Base-by-base conservation (phyloP, 2,329 filamentous ascomycete species). In the Scopulariopsis brevicaulis region DNA sequence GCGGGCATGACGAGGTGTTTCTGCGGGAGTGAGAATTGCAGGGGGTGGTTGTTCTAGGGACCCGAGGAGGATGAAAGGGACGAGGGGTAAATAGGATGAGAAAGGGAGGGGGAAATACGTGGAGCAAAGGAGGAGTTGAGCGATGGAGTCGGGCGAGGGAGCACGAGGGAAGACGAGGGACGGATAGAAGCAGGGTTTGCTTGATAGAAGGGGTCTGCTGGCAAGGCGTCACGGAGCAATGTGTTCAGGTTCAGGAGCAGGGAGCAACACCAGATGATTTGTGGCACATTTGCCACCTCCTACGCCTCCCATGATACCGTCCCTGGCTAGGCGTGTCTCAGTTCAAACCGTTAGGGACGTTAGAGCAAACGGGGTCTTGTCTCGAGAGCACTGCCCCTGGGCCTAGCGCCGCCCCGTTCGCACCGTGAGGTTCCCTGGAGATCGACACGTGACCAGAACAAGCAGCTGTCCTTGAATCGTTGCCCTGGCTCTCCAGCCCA, bases 21-120 rank as follows among this genome's bases (percentile, higher is more conserved):
- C 8, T 93, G 89, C 64, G 81, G 83, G 1, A 81, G 84, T 53
- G 65, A 72, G 40, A 84, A 83, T 20, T 93, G 89, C 65, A 76
- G 88, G 48, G 83, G 83, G 1, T 89, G 77, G 67, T 66, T 92
- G 48, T 92, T 50, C 22, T 50, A 24, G 10, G 43, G 43, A 46
- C 7, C 8, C 7, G 46, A 11, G n/a, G 15, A 12, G 12, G 20
- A 14, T 50, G 46, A n/a, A 50, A 12, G 43, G n/a, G n/a, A 12
- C 3, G 12, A 48, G n/a, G n/a, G 43, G n/a, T 14, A n/a, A n/a
- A n/a, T n/a, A n/a, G n/a, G 34, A 37, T 37, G 34, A 14, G 34
- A 37, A 14, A n/a, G n/a, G n/a, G n/a, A n/a, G n/a, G n/a, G n/a
- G n/a, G n/a, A n/a, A n/a, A n/a, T n/a, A n/a, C n/a, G n/a, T n/a